These are phyloP conservation scores for Debaryomyces tyrocola DNA, from an alignment of 805 yeast genomes.

Conservation along the genomic window DNA sequence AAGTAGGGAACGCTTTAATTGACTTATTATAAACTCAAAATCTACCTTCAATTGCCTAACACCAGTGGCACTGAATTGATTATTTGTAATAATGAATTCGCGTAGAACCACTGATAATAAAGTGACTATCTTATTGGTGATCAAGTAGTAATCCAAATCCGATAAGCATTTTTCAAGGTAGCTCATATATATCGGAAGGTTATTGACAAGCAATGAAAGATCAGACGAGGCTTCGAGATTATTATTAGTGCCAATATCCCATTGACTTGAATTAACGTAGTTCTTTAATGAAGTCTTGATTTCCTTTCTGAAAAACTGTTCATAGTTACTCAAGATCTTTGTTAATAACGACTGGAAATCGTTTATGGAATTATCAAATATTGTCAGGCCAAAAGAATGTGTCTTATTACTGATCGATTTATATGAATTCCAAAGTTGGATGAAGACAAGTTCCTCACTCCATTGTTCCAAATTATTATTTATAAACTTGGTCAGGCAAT, in stretches of 20 bases:
- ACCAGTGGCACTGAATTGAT: conserved; percentile 33
- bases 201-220: conserved; percentile 21
- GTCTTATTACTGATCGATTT: conserved; percentile 15
- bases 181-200: conserved; percentile 25
- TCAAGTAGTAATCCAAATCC: conserved; percentile 27
- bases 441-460: conserved; percentile 38
- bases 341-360: conserved; percentile 22
- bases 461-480: conserved; percentile 31
- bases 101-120: conserved; percentile 24
- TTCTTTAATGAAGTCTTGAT: conserved; percentile 30
- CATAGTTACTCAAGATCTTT: conserved; percentile 21
- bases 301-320: conserved; percentile 33
- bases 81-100: conserved; percentile 42
- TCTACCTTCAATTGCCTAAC: conserved; percentile 33
- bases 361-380: conserved; percentile 27
- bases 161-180: conserved; percentile 23
- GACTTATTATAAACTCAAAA: conserved; percentile 18
- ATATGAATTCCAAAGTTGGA: conserved; percentile 40
- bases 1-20: conserved; percentile 19
- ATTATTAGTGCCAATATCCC: conserved; percentile 22
- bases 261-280: conserved; percentile 36
- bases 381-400: conserved; percentile 18
- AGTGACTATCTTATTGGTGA: conserved; percentile 28
- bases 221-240: conserved; percentile 18
- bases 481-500: conserved; percentile 34